Conservation (phyloP, 75 land plant genomes). For the Chamaecyparis obtusa region DNA sequence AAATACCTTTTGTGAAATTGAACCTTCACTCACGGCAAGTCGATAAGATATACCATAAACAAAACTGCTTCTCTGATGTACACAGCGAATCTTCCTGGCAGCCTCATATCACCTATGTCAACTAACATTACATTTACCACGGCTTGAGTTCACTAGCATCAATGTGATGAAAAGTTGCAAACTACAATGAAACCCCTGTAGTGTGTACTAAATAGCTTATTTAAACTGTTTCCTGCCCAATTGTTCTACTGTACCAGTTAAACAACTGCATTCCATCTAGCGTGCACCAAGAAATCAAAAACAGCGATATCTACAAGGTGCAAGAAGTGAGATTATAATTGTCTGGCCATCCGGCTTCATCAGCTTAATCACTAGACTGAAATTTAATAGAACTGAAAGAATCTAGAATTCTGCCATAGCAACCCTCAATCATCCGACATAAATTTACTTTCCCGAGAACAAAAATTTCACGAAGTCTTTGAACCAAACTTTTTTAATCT, state of each 20-base stretch:
- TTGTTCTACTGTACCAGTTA: not conserved
- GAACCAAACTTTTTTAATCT: constrained; percentile 55
- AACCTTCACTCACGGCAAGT: not conserved
- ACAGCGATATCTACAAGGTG: not conserved
- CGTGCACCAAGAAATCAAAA: not conserved
- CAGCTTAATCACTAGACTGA: not conserved
- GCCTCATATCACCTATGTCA: not conserved
- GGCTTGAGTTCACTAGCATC: not conserved
- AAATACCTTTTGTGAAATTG: not conserved
- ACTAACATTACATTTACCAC: not conserved
- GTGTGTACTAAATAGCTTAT: not conserved
- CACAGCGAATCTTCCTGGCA: not conserved
- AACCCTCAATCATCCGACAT: not conserved
- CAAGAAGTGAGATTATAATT: not conserved
- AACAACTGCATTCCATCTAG: not conserved
- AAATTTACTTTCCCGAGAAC: not conserved
- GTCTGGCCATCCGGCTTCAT: not conserved
- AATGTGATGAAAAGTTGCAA: not conserved
- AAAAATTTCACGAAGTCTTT: constrained; percentile 15
- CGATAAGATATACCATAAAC: not conserved
- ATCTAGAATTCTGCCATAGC: not conserved
- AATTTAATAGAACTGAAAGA: not conserved
- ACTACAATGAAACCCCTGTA: not conserved
- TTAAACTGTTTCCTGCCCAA: not conserved
- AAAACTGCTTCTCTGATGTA: not conserved